Percentiles rank a stretch among this genome's conserved stretches.
Conservation (phyloP, 83 land plant species). For the Larix sibirica region DNA sequence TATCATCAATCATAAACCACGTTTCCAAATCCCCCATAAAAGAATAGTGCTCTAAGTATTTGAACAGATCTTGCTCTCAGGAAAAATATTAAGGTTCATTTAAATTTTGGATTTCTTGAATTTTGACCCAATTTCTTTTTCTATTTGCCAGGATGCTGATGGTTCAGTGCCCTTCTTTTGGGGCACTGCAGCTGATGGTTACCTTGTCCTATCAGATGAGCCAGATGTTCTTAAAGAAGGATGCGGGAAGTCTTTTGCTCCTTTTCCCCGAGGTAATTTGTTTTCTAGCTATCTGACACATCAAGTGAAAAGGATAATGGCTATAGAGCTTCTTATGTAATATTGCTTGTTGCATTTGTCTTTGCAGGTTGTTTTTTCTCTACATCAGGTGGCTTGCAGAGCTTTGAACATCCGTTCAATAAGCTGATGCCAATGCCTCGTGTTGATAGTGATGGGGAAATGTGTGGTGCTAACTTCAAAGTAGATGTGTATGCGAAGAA, state of each 20-base stretch:
- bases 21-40: too few species aligned
- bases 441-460: conserved; percentile 75
- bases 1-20: too few species aligned
- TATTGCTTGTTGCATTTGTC: too few species aligned
- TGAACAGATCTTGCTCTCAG: too few species aligned
- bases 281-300: not conserved
- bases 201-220: conserved; percentile 77
- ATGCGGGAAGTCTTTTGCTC: conserved; percentile 90
- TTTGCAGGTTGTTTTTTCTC: conserved; percentile 8
- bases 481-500: conserved; percentile 53
- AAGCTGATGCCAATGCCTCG: conserved; percentile 70
- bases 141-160: conserved; percentile 62
- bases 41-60: too few species aligned
- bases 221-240: conserved; percentile 52
- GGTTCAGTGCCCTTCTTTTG: conserved; percentile 80
- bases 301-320: not conserved
- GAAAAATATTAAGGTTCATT: too few species aligned
- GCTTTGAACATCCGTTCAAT: not conserved
- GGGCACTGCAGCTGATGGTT: conserved; percentile 73
- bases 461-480: conserved; percentile 64
- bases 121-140: too few species aligned
- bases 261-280: conserved; percentile 74
- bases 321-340: not conserved
- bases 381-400: not conserved
- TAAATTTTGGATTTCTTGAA: too few species aligned